These are phyloP conservation scores for Deuterostichococcus epilithicus DNA, from an alignment of 139 green algal species.

Conservation along the genomic window DNA sequence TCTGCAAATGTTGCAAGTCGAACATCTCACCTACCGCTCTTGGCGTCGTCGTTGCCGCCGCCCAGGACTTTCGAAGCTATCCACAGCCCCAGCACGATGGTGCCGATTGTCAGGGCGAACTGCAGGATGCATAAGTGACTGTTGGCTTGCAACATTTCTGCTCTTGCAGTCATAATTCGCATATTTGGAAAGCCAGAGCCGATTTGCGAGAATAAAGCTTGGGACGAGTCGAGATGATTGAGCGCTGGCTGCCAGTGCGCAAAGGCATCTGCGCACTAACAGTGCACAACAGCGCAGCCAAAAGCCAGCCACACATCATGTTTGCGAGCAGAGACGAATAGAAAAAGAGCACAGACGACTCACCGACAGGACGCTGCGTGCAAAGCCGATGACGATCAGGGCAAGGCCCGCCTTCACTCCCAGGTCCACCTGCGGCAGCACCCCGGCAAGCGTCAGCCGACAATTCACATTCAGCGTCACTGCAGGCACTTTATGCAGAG, in stretches of 20 bases:
- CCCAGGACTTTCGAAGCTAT: slow-evolving; percentile 31
- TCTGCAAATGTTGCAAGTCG: too few relatives aligned
- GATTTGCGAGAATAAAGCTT: too few relatives aligned
- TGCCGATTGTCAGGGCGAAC: slow-evolving; percentile 39
- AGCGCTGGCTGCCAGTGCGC: too few relatives aligned
- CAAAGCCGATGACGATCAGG: slow-evolving; percentile 38
- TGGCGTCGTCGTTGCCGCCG: slow-evolving; percentile 1
- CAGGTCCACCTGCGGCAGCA: slow-evolving; percentile 19
- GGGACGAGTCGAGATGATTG: too few relatives aligned
- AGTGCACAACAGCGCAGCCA: background rate
- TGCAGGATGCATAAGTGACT: slow-evolving; percentile 3
- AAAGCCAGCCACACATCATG: background rate
- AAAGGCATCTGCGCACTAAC: too few relatives aligned
- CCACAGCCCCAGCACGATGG: slow-evolving; percentile 33
- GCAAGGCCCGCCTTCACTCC: slow-evolving; percentile 35
- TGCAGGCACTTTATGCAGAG: too few relatives aligned
- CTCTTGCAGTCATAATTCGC: too few relatives aligned
- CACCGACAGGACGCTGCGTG: slow-evolving; percentile 42
- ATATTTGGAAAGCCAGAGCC: too few relatives aligned
- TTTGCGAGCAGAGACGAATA: background rate
- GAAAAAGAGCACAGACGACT: background rate
- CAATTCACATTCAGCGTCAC: too few relatives aligned
- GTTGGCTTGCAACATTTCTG: too few relatives aligned
- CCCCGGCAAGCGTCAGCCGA: too few relatives aligned
- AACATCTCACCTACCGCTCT: background rate